A percentile compares a stretch with the other conserved stretches of the same genome.
These are phyloP conservation scores for Suhomyces choctaworum DNA, from an alignment of 1,139 yeast species.

Conservation along the genomic window DNA sequence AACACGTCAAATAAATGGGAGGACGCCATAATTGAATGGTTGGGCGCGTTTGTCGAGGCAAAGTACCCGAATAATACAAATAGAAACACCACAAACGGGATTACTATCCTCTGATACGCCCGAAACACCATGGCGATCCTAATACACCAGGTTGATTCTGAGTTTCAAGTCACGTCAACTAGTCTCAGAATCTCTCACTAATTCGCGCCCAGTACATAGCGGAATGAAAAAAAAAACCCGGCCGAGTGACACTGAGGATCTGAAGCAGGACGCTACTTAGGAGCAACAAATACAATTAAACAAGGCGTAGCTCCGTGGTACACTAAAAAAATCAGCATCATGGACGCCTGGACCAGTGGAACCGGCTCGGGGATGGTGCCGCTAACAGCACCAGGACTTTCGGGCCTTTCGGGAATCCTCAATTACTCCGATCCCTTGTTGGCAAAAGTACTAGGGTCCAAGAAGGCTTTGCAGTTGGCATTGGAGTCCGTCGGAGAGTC, in stretches of 20 bases:
- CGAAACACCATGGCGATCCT: slow-evolving; percentile 16
- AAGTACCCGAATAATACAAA: slow-evolving; percentile 15
- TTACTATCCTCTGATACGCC: slow-evolving; percentile 21
- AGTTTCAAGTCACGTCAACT: no score
- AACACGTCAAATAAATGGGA: slow-evolving; percentile 23
- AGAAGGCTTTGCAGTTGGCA: slow-evolving; percentile 20
- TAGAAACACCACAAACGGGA: slow-evolving; percentile 17
- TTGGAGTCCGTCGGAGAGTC: slow-evolving; percentile 6
- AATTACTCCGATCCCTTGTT: slow-evolving; percentile 39
- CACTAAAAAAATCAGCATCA: no score
- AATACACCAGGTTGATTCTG: no score
- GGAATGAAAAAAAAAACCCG: no score
- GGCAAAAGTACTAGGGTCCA: slow-evolving; percentile 48
- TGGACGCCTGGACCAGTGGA: slow-evolving; percentile 22
- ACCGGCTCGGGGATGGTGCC: slow-evolving; percentile 9
- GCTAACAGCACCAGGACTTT: slow-evolving; percentile 11
- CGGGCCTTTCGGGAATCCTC: slow-evolving; percentile 14
- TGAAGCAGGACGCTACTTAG: no score
- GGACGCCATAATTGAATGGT: background rate
- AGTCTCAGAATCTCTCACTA: no score
- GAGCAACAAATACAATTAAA: no score
- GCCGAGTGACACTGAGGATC: no score
- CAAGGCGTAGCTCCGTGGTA: no score
- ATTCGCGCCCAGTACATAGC: no score
- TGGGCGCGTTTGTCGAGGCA: slow-evolving; percentile 4